phyloP scores from a whole-genome alignment of 2,329 filamentous ascomycete species.

The Cytospora schulzeri region DNA sequence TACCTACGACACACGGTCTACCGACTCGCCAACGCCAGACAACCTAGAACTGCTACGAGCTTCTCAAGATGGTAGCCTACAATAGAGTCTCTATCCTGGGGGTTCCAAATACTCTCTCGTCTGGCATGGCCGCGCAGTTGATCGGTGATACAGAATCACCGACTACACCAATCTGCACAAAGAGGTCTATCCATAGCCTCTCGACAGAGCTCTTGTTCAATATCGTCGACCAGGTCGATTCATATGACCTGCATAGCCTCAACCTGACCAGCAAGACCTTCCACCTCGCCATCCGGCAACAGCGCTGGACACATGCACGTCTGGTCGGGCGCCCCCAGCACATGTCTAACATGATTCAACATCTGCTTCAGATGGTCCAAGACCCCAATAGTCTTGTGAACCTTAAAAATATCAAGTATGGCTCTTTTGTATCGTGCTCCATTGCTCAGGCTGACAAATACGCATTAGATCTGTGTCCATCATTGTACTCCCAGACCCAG shows the following conservation, averaged over 20 bases:
- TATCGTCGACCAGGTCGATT: not conserved
- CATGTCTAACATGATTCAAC: not conserved
- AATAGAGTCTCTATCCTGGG: not conserved
- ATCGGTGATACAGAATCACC: not conserved
- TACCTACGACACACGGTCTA: no score
- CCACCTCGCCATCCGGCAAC: not conserved
- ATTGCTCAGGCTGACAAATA: not conserved
- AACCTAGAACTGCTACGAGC: no score
- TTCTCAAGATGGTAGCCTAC: not conserved
- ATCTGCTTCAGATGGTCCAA: not conserved
- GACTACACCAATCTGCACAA: not conserved
- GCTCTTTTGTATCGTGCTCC: not conserved
- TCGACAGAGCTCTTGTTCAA: not conserved
- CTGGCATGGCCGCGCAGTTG: not conserved
- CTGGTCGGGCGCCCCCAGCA: not conserved
- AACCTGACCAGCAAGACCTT: not conserved
- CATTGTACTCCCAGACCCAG: not conserved
- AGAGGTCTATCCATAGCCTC: not conserved
- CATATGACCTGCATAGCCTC: not conserved
- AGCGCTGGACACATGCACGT: not conserved
- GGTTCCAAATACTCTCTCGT: not conserved
- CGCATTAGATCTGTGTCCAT: not conserved
- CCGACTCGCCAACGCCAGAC: no score
- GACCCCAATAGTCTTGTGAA: not conserved
- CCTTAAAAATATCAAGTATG: not conserved